Conservation (phyloP, 495 filamentous ascomycete genomes). For the Haplographium delicatum region DNA sequence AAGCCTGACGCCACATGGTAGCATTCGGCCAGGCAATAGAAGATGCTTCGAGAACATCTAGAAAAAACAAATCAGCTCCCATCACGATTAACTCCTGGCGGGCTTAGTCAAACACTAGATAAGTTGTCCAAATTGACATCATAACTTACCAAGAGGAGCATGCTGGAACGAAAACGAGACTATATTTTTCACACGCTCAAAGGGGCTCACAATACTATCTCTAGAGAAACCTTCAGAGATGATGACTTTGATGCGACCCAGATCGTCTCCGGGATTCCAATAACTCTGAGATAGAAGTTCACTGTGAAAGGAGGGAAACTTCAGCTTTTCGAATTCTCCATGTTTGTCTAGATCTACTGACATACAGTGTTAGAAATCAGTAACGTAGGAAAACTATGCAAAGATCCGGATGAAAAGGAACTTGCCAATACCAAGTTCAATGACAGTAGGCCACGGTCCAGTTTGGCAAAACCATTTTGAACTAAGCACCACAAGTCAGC, state of each 20-base stretch:
- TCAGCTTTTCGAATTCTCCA: slow-evolving; percentile 57
- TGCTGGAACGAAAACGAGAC: slow-evolving; percentile 83
- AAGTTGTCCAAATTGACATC: neutral
- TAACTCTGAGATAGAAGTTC: slow-evolving; percentile 65
- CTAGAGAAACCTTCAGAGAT: slow-evolving; percentile 67
- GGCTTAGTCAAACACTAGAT: too few relatives aligned
- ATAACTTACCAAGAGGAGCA: slow-evolving; percentile 64
- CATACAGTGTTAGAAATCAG: slow-evolving; percentile 1
- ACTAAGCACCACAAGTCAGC: slow-evolving; percentile 1
- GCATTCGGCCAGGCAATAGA: slow-evolving; percentile 81
- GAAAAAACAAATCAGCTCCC: neutral
- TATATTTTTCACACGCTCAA: slow-evolving; percentile 68
- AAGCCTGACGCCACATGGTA: slow-evolving; percentile 58
- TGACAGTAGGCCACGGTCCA: slow-evolving; percentile 54
- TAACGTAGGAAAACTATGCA: neutral
- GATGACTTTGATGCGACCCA: slow-evolving; percentile 72
- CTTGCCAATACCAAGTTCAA: slow-evolving; percentile 45
- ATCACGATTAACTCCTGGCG: too few relatives aligned
- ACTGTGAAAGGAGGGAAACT: slow-evolving; percentile 68
- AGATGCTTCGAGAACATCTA: slow-evolving; percentile 68
- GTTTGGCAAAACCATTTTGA: slow-evolving; percentile 23
- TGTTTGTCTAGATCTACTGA: slow-evolving; percentile 53
- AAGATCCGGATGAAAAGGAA: neutral
- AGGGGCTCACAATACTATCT: slow-evolving; percentile 44
- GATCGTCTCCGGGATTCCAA: slow-evolving; percentile 66